Percentiles rank a stretch among this genome's conserved stretches.
phyloP scores from a whole-genome alignment of 257 asterid species.

The Solanum pennellii region DNA sequence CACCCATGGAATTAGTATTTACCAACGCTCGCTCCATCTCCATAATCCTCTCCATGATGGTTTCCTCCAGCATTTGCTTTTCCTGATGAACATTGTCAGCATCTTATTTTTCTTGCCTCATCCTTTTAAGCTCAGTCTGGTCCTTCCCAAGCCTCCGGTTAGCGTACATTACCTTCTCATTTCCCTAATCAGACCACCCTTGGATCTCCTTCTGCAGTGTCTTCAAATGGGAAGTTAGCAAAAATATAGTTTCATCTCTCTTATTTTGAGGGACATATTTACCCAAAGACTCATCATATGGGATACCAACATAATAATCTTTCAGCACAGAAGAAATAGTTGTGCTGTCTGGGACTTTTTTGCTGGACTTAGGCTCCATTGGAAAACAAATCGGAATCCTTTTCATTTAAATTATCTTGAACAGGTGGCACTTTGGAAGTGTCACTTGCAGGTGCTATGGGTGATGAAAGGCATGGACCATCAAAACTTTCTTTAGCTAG shows the following conservation, averaged over 20 bases:
- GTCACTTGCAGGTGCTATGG: constrained; percentile 5
- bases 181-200: constrained; percentile 62
- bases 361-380: constrained; percentile 4
- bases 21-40: constrained; percentile 57
- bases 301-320: constrained; percentile 34
- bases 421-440: not conserved
- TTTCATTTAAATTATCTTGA: constrained; percentile 17
- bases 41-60: constrained; percentile 33
- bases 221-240: constrained; percentile 26
- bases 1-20: constrained; percentile 32
- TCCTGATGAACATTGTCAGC: constrained; percentile 39
- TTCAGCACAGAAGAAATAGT: constrained; percentile 13
- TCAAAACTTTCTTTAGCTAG: constrained; percentile 11
- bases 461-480: not conserved
- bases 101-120: constrained; percentile 66
- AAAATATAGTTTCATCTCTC: constrained; percentile 32
- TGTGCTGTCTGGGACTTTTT: constrained; percentile 1
- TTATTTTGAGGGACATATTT: constrained; percentile 37
- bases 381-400: constrained; percentile 5
- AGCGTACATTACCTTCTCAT: constrained; percentile 64
- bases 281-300: constrained; percentile 39
- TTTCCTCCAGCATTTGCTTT: constrained; percentile 47
- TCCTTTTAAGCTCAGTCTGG: constrained; percentile 43
- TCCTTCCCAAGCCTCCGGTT: constrained; percentile 55
- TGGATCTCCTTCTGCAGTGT: constrained; percentile 38